Base-by-base conservation (phyloP, 2,329 filamentous ascomycete genomes). In the Hansfordia pulvinata region DNA sequence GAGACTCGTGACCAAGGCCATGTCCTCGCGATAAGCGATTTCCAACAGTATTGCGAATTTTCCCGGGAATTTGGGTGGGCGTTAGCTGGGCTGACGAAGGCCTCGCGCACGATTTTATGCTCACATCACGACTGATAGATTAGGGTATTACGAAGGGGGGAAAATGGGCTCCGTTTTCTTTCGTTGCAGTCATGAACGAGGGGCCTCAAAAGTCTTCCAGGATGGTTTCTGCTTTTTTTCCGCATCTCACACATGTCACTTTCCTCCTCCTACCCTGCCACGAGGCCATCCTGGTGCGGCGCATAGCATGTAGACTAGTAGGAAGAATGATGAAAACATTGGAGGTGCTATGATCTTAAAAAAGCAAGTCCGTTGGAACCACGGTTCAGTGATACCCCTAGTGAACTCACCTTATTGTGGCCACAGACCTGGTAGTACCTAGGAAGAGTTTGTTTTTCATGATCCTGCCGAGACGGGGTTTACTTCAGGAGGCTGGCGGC, bases 1-100 rank as follows among this genome's bases (percentile, higher is more conserved):
- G 84, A 74, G 90, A 52, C 74, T 93, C 44, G 86, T 98, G 48
- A 98, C 90, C 62, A 98, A 96, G 80, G 86, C 82, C 48, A 93
- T 93, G 83, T 76, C 83, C 40, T 86, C 83, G 52, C 77, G 83
- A 61, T 93, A 86, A 75, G 37, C 38, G 29, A 23, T n/a, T n/a
- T n/a, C n/a, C n/a, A n/a, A n/a, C n/a, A 29, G 29, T 36, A 45
- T 43, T 37, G 28, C 34, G 33, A 37, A 35, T 37, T 39, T 35
- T 8, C n/a, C 23, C 36, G 33, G 35, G 40, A 36, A 36, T 40
- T 36, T 40, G 40, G 39, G 42, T 37, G 39, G 42, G 39, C 35
- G 37, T 35, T 32, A 29, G 30, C 35, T 39, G 40, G 38, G 36
- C 36, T 39, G 35, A 38, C 33, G 32, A 33, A 33, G 33, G 37